Evolutionary conservation across 2,329 filamentous ascomycete species (phyloP), one percentile per base, ranked within the genome.

Genomic region (Cryphonectria naterciae): DNA sequence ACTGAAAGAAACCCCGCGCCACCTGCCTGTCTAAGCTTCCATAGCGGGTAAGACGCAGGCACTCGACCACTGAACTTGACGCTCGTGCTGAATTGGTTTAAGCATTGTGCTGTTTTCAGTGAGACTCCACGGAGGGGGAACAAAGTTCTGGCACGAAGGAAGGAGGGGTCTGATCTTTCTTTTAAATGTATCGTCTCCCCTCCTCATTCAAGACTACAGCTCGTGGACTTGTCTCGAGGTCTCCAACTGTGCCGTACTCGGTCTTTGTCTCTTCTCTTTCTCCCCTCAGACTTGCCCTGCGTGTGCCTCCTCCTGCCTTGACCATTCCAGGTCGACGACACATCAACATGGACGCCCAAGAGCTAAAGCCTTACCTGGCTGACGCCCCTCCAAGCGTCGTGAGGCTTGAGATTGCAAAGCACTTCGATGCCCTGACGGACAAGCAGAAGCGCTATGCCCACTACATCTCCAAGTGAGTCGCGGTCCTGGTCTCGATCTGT

Each of bases 321-420:
- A 60, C 35, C 28, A 52, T 61, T 13, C 49, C 64, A 17, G 32
- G 56, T 32, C 75, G 72, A 60, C 74, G 75, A 67, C 69, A 73
- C 60, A 73, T 79, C 76, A 83, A 80, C 74, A 90, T 91, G 87
- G 84, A 89, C 76, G 81, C 87, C 70, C 81, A 86, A 75, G 89
- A 91, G 74, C 83, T 91, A 73, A 85, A 85, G 80, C 92, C 97
- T 79, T 98, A 97, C 81, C 87, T 97, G 73, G 95, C 96, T 63
- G 96, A 99, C 81, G 91, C 92, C 74, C 96, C 96, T 62, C 96
- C 96, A 0, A 92, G 91, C 65, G 89, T 98, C 70, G 95, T 98
- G 71, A 90, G 91, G 64, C 88, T 99, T 65, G 91, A 94, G 80
- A 96, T 98, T 80, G 94, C 94, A 83, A 93, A 94, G 79, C 95